Evolutionary conservation across 2,329 filamentous ascomycete species (phyloP), one percentile per base, ranked within the genome.

Genomic region (Aureobasidium sp.): DNA sequence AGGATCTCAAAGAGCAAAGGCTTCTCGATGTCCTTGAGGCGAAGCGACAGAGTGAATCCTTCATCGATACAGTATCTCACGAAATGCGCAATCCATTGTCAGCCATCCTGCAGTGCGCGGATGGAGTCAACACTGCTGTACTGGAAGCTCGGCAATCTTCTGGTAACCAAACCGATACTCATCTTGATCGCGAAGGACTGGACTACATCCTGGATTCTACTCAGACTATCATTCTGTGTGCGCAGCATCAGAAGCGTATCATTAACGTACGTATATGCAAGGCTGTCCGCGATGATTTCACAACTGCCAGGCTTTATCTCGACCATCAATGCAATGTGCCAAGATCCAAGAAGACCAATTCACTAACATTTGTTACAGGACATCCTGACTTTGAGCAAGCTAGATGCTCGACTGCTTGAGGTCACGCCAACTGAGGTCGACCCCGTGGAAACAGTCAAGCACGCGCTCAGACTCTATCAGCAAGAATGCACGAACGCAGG

Each of bases 381-480:
- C 61, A 73, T 79, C 0, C 66, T 80, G 29, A 79, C 76, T 3
- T 66, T 79, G 15, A 76, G 73, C 1, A 77, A 68, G 15, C 64
- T 71, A 6, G 69, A 72, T 22, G 66, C 69, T 3, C 49, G 67
- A 12, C 64, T 71, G 61, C 64, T 72, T 15, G 80, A 85, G 2
- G 83, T 90, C 11, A 85, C 86, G 0, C 87, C 87, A 2, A 82
- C 84, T 31, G 84, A 83, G 6, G 82, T 84, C 1, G 82, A 87
- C 65, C 86, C 87, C 0, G 76, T 87, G 48, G 77, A 79, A 17
- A 81, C 89, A 48, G 80, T 89, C 2, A 78, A 83, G 51, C 81
- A 82, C 22, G 83, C 86, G 0, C 71, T 90, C n/a, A 87, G 86
- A 68, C 90, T 91, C 80, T 90, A 90, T 65, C 85, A 88, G 64